Conservation (phyloP, 208 protist genomes). For the Strigomonas culicis region DNA sequence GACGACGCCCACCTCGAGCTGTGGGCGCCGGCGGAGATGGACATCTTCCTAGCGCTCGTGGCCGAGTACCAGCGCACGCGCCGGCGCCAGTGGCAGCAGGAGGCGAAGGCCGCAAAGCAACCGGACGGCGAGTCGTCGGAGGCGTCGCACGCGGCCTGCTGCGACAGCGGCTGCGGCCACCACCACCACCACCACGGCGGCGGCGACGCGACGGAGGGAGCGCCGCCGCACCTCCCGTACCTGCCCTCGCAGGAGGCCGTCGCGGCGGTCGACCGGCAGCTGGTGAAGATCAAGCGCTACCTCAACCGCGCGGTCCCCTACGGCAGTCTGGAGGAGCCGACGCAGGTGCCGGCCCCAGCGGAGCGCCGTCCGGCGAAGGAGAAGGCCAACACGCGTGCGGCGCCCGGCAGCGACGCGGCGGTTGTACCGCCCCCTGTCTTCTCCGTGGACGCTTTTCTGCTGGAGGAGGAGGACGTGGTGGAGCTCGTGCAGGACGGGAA, state of each 20-base stretch:
- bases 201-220: neutral
- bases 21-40: neutral
- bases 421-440: constrained; percentile 33
- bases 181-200: neutral
- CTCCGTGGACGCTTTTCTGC: constrained; percentile 75
- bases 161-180: no score
- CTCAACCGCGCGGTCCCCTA: constrained; percentile 44
- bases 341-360: constrained; percentile 10
- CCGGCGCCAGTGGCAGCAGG: neutral
- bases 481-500: constrained; percentile 34
- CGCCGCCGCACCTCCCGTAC: neutral
- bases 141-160: neutral
- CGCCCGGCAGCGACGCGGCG: neutral
- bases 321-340: constrained; percentile 39
- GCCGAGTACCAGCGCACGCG: constrained; percentile 5
- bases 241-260: constrained; percentile 22
- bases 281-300: constrained; percentile 39
- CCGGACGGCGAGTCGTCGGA: neutral
- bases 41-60: neutral
- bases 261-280: constrained; percentile 39
- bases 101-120: neutral
- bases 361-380: neutral
- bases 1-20: neutral
- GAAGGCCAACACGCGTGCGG: neutral
- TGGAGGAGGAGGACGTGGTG: constrained; percentile 65